These are phyloP conservation scores for Aspergillus taichungensis DNA, from an alignment of 495 filamentous ascomycete species.

Conservation along the genomic window DNA sequence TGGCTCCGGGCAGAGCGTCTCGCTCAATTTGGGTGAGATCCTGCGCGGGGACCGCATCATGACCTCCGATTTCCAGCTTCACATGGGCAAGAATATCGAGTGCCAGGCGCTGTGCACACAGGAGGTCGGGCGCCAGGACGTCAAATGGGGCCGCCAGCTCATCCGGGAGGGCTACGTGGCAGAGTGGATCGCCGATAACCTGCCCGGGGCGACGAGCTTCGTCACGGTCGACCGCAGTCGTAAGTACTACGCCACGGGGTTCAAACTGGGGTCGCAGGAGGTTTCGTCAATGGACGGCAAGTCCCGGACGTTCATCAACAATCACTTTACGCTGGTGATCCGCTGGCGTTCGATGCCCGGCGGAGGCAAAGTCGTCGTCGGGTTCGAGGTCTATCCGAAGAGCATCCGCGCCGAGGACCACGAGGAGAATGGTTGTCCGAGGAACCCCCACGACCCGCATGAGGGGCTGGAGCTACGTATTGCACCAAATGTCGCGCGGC, in stretches of 20 bases:
- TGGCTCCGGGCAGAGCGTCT: slow-evolving; percentile 70
- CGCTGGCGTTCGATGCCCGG: slow-evolving; percentile 69
- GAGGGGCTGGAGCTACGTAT: slow-evolving; percentile 61
- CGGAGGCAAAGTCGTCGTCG: slow-evolving; percentile 77
- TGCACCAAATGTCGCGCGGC: slow-evolving; percentile 48
- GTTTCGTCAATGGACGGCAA: slow-evolving; percentile 49
- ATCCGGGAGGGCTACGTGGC: slow-evolving; percentile 79
- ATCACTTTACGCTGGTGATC: slow-evolving; percentile 84
- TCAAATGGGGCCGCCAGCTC: slow-evolving; percentile 65
- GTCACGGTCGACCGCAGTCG: slow-evolving; percentile 80
- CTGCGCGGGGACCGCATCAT: slow-evolving; percentile 85
- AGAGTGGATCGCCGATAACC: slow-evolving; percentile 95
- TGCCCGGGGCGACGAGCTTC: slow-evolving; percentile 88
- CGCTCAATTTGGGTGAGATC: slow-evolving; percentile 88
- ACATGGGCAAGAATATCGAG: slow-evolving; percentile 70
- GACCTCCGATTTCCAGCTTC: slow-evolving; percentile 78
- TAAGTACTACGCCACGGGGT: slow-evolving; percentile 93
- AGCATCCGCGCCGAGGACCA: slow-evolving; percentile 60
- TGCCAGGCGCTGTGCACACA: slow-evolving; percentile 69
- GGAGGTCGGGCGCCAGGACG: slow-evolving; percentile 52
- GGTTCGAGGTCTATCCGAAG: slow-evolving; percentile 89
- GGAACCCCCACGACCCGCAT: slow-evolving; percentile 51
- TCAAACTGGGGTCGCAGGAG: slow-evolving; percentile 81
- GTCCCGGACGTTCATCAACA: slow-evolving; percentile 74
- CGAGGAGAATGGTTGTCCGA: slow-evolving; percentile 55